Conservation (phyloP, 371 early-diverging fungal genomes). For the Capniomyces stellatus region DNA sequence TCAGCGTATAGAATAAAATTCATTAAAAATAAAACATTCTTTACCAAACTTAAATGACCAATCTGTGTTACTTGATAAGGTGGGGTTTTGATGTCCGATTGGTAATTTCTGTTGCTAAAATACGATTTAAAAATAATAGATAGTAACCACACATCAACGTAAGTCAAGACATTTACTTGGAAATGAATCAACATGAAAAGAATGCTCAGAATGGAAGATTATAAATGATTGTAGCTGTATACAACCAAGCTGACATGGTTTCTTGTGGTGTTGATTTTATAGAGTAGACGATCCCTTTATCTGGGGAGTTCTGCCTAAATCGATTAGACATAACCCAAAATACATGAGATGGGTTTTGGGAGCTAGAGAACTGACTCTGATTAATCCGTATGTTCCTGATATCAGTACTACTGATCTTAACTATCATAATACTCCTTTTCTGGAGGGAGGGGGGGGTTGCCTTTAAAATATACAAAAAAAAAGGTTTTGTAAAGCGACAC, state of each 20-base stretch:
- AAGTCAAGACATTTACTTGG: background rate
- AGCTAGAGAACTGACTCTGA: slow-evolving; percentile 70
- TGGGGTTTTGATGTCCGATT: too few species aligned
- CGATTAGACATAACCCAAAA: slow-evolving; percentile 25
- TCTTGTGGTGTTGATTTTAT: slow-evolving; percentile 19
- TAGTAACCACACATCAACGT: slow-evolving; percentile 32
- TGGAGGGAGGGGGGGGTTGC: background rate
- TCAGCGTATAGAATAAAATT: background rate
- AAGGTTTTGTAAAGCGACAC: too few species aligned
- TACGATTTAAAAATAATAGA: slow-evolving; percentile 14
- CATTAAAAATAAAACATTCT: too few species aligned
- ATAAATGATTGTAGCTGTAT: background rate
- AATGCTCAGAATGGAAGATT: background rate
- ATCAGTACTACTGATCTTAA: background rate
- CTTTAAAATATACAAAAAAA: background rate
- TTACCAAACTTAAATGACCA: too few species aligned
- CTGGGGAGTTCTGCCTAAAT: slow-evolving; percentile 53
- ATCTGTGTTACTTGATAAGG: too few species aligned
- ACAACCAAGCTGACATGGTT: too few species aligned
- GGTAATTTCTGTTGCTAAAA: background rate
- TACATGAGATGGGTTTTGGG: slow-evolving; percentile 64
- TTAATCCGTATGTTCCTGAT: slow-evolving; percentile 30
- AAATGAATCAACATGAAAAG: background rate
- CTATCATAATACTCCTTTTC: background rate
- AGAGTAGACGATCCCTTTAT: slow-evolving; percentile 64